Evolutionary conservation across 2,329 filamentous ascomycete species (phyloP), one percentile per base, ranked within the genome.

Genomic region (Neobulgaria alba): DNA sequence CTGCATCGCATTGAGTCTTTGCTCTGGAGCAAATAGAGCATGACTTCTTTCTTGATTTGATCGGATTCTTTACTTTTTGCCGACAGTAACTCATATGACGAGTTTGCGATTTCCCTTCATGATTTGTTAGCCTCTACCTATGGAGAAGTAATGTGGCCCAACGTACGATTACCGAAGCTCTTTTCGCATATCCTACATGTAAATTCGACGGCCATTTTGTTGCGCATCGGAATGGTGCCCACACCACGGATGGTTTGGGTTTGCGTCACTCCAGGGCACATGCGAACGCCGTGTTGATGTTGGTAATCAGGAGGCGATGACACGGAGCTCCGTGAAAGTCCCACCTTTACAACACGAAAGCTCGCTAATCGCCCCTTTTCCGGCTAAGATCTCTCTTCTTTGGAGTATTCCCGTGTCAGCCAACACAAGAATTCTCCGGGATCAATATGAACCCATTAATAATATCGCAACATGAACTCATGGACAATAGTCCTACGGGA

Each of bases 1-100:
- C n/a, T 3, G 30, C 9, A 43, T 53, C 45, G 17, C 50, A 53
- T 10, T 40, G 45, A 17, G 50, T 45, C 33, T 51, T 53, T 1
- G 48, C 39, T 10, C 45, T 49, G 9, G 42, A 41, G 26, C 50
- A 53, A 21, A 17, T 14, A 3, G 30, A 10, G 20, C 50, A 53
- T 4, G 48, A 32, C n/a, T 45, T 49, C 18, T 47, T 53, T 23
- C 50, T 41, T 3, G 47, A 43, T 15, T 20, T 41, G 3, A 34
- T 10, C 5, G 33, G 46, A 23, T n/a, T 18, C 29, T 33, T 48
- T 32, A 39, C 23, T 38, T 38, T 26, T 12, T 26, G 50, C 10
- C 39, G 39, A 26, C 50, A 53, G 30, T 53, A 53, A 14, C 39
- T 40, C 1, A 15, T 15, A 35, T 53, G 50, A 4, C 50, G 42